Percentiles rank a stretch among this genome's conserved stretches.
Conservation (phyloP, 371 early-diverging fungal species). For the Rhizopus arrhizus region DNA sequence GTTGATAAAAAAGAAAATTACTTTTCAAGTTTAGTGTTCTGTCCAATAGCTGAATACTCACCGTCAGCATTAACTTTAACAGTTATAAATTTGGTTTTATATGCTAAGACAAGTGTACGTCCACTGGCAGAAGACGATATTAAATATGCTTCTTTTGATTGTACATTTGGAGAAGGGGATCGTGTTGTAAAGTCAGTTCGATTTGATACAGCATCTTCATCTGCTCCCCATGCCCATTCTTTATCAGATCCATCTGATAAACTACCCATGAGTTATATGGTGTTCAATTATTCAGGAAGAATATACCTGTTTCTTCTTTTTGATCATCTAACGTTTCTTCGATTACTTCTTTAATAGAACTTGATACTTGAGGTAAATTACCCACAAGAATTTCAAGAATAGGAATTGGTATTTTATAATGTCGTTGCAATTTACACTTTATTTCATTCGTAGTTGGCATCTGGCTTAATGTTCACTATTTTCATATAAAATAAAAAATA, state of each 20-base stretch:
- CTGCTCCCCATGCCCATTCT: constrained; percentile 48
- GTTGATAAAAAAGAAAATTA: constrained; percentile 6
- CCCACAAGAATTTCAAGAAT: constrained; percentile 49
- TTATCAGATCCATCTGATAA: constrained; percentile 46
- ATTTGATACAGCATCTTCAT: constrained; percentile 29
- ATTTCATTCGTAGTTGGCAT: constrained; percentile 11
- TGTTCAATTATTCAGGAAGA: neutral
- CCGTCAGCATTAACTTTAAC: constrained; percentile 44
- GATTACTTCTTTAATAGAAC: constrained; percentile 42
- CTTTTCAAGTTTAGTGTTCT: constrained; percentile 58
- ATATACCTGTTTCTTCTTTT: constrained; percentile 23
- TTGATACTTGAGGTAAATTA: constrained; percentile 46
- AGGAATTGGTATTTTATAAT: constrained; percentile 47
- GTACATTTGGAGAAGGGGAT: constrained; percentile 29
- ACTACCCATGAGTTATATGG: neutral
- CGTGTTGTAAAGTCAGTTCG: constrained; percentile 23
- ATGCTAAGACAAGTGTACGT: constrained; percentile 39
- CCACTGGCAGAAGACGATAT: constrained; percentile 47
- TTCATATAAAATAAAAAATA: neutral
- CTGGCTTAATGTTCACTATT: neutral
- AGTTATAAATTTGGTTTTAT: constrained; percentile 48
- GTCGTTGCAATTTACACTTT: constrained; percentile 44
- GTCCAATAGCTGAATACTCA: constrained; percentile 53
- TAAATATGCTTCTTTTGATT: constrained; percentile 33
- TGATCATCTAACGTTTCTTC: constrained; percentile 30